These are phyloP conservation scores for Haematococcus lacustris DNA, from an alignment of 139 green algal genomes.

Conservation along the genomic window DNA sequence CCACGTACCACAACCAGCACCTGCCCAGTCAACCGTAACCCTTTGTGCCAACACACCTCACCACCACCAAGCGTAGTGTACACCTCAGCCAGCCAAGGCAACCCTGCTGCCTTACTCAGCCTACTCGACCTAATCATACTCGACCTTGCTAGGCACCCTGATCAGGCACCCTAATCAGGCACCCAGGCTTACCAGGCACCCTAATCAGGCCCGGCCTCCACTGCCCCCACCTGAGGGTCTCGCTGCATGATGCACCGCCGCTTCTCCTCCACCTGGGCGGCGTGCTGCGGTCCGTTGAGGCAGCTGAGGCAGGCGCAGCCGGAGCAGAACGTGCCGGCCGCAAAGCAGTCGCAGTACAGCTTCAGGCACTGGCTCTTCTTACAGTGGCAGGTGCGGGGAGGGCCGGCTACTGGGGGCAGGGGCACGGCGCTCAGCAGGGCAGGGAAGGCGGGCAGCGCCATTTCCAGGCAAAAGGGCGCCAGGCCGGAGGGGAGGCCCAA, in stretches of 20 bases:
- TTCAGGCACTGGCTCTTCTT: slow-evolving; percentile 7
- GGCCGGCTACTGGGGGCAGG: no score
- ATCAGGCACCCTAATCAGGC: background rate
- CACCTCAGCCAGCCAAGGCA: background rate
- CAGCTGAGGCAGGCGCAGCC: slow-evolving; percentile 42
- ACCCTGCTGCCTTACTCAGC: background rate
- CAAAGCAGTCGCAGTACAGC: slow-evolving; percentile 17
- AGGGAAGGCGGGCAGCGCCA: no score
- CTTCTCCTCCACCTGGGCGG: slow-evolving; percentile 17
- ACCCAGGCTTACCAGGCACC: background rate
- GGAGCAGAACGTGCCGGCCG: slow-evolving; percentile 35
- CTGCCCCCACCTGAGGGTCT: slow-evolving; percentile 22
- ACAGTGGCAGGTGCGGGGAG: background rate
- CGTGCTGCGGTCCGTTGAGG: slow-evolving; percentile 32
- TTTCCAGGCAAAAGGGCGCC: no score
- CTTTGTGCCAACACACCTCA: background rate
- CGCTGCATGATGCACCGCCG: slow-evolving; percentile 25
- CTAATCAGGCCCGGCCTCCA: background rate
- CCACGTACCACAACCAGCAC: background rate
- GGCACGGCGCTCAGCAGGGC: no score
- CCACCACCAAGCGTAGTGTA: no score
- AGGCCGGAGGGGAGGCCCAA: no score
- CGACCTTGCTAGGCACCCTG: background rate
- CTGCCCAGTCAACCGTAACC: background rate
- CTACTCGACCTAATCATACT: background rate